phyloP scores from a whole-genome alignment of 495 filamentous ascomycete species.

The Delitschia confertaspora region DNA sequence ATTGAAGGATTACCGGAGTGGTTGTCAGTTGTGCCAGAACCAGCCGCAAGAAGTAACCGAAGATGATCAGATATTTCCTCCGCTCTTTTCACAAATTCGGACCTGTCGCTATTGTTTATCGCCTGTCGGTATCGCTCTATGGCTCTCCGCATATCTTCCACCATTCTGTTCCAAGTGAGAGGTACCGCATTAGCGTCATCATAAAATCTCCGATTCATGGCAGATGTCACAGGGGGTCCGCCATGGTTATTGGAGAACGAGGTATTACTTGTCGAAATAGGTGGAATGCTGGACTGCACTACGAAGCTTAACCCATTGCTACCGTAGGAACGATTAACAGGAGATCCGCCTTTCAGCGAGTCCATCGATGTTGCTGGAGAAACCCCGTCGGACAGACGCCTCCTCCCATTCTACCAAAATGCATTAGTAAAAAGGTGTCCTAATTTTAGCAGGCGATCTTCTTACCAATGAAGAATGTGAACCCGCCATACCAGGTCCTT shows the following conservation, averaged over 20 bases:
- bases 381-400: conserved; percentile 59
- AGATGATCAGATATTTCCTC: conserved; percentile 97
- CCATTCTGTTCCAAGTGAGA: conserved; percentile 76
- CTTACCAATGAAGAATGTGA: conserved; percentile 54
- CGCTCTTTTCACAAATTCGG: conserved; percentile 82
- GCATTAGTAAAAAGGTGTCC: background rate
- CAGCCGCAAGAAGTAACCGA: conserved; percentile 84
- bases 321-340: conserved; percentile 35
- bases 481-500: conserved; percentile 51
- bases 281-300: conserved; percentile 42
- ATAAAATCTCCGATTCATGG: conserved; percentile 70
- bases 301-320: conserved; percentile 44
- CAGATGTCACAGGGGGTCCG: conserved; percentile 47
- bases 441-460: conserved; percentile 9
- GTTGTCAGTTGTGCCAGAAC: conserved; percentile 94
- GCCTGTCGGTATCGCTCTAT: conserved; percentile 82
- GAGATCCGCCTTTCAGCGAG: conserved; percentile 58
- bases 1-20: conserved; percentile 99
- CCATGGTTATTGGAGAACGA: conserved; percentile 54
- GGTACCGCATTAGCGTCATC: conserved; percentile 68
- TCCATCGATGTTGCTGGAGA: conserved; percentile 90
- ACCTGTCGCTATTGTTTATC: conserved; percentile 66
- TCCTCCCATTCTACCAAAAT: conserved; percentile 10
- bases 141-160: conserved; percentile 82
- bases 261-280: conserved; percentile 55